Percentiles rank a stretch among this genome's conserved stretches.
These are phyloP conservation scores for Rhynchosporium agropyri DNA, from an alignment of 2,329 filamentous ascomycete genomes.

Conservation along the genomic window DNA sequence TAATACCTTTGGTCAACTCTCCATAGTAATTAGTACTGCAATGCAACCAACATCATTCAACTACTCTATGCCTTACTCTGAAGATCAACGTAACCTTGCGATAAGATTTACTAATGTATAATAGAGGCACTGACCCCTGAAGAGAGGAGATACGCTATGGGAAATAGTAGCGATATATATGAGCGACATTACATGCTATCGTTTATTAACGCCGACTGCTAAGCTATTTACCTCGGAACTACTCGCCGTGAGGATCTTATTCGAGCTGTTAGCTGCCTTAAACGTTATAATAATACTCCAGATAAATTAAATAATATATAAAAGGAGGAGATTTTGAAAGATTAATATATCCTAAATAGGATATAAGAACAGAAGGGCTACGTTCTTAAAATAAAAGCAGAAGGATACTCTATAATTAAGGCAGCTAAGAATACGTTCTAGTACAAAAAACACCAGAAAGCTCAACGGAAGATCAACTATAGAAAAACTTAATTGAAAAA, in stretches of 20 bases:
- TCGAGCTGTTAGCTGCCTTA: conserved; percentile 2
- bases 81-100: no score
- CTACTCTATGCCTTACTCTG: no score
- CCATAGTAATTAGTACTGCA: no score
- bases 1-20: no score
- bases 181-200: conserved; percentile 31
- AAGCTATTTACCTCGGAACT: conserved; percentile 32
- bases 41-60: no score
- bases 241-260: conserved; percentile 24
- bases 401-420: conserved; percentile 25
- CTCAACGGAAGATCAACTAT: conserved; percentile 31
- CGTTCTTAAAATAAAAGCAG: conserved; percentile 8
- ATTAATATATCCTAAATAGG: conserved; percentile 6
- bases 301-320: conserved; percentile 4
- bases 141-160: conserved; percentile 32
- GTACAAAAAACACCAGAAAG: conserved; percentile 25
- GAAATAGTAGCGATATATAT: conserved; percentile 30
- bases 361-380: background rate
- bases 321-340: conserved; percentile 4
- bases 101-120: conserved; percentile 23
- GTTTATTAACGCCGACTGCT: conserved; percentile 31
- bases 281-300: background rate
- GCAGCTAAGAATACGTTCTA: conserved; percentile 22
- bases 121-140: conserved; percentile 32
- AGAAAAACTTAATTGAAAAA: conserved; percentile 28